Evolutionary conservation across 345 rosid genomes (phyloP), one percentile per base, ranked within the genome.

Genomic region (Populus simonii): DNA sequence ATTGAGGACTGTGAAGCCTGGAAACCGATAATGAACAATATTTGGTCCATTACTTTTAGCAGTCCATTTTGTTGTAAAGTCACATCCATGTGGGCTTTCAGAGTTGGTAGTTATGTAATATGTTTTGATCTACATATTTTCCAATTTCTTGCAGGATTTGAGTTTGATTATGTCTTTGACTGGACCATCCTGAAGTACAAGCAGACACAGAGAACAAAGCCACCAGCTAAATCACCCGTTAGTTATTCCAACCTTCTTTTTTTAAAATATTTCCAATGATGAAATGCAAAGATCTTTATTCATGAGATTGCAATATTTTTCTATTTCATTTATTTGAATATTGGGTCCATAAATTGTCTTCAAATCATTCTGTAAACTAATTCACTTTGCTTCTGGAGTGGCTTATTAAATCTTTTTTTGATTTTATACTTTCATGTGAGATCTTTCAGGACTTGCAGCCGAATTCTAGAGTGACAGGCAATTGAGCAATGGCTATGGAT

Each of bases 131-230:
- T 9, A 7, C 18, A 2, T 66, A 5, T 29, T 13, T 0, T 55
- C 22, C 41, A 25, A 27, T 70, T 55, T 35, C 12, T 83, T 66
- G 75, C 87, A 96, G 99, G 97, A 68, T 92, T 88, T 84, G 92
- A 90, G 71, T 86, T 91, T 75, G 97, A 96, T 85, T 89, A 85
- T 80, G 85, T 92, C 51, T 96, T 91, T 89, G 99, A 96, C 84
- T 96, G 99, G 99, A 92, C 98, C 22, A 89, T 93, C 76, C 89
- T 93, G 55, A 93, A 96, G 92, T 89, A 92, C 85, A 96, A 93
- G 66, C 85, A 83, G 83, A 66, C 80, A 49, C 83, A 80, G 78
- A 94, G 88, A 84, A 75, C 70, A 77, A 89, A 86, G 89, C 80
- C 86, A 83, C 97, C 89, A 82, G 85, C 90, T 82, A 92, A 86